These are phyloP conservation scores for Saturnispora diversa DNA, from an alignment of 805 yeast species.

Conservation along the genomic window DNA sequence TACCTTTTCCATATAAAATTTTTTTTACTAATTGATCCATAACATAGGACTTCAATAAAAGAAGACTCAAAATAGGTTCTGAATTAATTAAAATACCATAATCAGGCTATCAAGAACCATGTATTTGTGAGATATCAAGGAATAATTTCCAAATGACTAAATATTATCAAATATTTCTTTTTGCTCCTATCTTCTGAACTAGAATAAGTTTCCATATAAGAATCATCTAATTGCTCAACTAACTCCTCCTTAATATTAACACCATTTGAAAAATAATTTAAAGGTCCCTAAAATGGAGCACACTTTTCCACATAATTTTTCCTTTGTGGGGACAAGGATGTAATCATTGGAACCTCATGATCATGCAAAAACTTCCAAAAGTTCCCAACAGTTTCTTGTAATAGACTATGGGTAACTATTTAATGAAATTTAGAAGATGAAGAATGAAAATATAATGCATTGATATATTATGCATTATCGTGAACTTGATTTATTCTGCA, in stretches of 20 bases:
- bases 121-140: conserved; percentile 60
- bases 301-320: conserved; percentile 81
- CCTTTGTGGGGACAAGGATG: conserved; percentile 65
- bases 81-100: conserved; percentile 55
- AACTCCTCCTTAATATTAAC: conserved; percentile 20
- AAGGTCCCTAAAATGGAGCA: conserved; percentile 69
- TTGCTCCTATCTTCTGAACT: conserved; percentile 18
- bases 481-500: too few species aligned
- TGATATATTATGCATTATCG: conserved; percentile 55
- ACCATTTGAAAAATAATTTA: conserved; percentile 34
- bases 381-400: conserved; percentile 63
- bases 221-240: conserved; percentile 22
- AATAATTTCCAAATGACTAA: conserved; percentile 40
- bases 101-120: conserved; percentile 77
- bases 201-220: conserved; percentile 21
- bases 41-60: conserved; percentile 32
- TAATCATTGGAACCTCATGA: conserved; percentile 54
- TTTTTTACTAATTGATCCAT: conserved; percentile 12
- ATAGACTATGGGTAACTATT: conserved; percentile 90
- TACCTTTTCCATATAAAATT: conserved; percentile 6
- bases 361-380: conserved; percentile 75
- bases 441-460: conserved; percentile 67
- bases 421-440: conserved; percentile 37
- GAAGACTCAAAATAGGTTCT: conserved; percentile 47
- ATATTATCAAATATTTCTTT: neutral